Evolutionary conservation across 139 green algal species (phyloP), one percentile per base, ranked within the genome.

Genomic region (Limnomonas spitsbergensis): DNA sequence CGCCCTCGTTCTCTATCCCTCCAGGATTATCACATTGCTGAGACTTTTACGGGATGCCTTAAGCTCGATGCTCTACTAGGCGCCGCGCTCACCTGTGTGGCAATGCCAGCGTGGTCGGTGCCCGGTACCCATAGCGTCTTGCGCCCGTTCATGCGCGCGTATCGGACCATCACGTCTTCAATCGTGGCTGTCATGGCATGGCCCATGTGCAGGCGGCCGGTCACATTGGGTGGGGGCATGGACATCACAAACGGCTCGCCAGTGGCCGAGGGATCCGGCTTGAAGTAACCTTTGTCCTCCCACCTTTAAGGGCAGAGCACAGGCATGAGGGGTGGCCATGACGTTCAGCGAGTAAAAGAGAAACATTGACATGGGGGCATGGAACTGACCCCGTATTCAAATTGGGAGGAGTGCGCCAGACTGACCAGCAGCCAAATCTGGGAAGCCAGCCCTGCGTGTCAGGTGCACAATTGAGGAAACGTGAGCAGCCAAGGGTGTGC

Each of bases 201-300:
- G 2, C 96, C 96, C 89, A 99, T 97, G 85, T 99, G 96, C 81
- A 99, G 91, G 40, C 87, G 90, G 53, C 96, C 96, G 0, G 96
- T 99, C 7, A 99, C 96, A 85, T 99, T 99, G 39, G 96, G 96
- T 1, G 96, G 96, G 0, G 96, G 96, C 84, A 99, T 99, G 56
- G 98, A 88, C 39, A 99, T 95, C 20, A 94, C 90, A 87, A 97
- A 99, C 24, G 90, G 87, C 24, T 90, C 82, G 76, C 93, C 92
- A 73, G 82, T 54, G 3, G 77, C 70, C 31, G 39, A 2, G 0
- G 72, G 40, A 77, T 93, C 79, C 4, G 94, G 85, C 79, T 90
- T 91, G 89, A 99, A 99, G 87, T 92, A 98, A 66, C 94, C 94
- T 2, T 47, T 66, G 36, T 87, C 38, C 82, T 98, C 89, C 96